These are phyloP conservation scores for Pulveroboletus sp. DNA, from an alignment of 768 basidiomycete species.

Conservation along the genomic window DNA sequence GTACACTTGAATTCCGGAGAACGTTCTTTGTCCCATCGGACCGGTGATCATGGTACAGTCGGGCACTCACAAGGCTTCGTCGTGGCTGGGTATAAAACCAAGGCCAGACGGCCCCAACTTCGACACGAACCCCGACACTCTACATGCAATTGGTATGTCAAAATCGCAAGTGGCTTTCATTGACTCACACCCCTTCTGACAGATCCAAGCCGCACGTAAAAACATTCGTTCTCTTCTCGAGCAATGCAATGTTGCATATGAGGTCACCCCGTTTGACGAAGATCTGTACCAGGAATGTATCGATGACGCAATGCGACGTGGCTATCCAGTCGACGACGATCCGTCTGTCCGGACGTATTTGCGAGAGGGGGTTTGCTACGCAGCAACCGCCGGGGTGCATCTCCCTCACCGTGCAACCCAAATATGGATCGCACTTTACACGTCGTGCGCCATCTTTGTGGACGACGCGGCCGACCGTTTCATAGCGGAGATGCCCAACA, in stretches of 20 bases:
- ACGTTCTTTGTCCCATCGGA: not conserved
- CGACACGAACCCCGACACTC: not conserved
- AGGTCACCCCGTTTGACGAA: conserved; percentile 11
- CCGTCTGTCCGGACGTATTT: conserved; percentile 28
- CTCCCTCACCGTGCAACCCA: conserved; percentile 16
- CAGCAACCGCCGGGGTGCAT: conserved; percentile 27
- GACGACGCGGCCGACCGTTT: conserved; percentile 34
- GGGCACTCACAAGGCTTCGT: too few relatives aligned
- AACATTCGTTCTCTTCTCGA: conserved; percentile 15
- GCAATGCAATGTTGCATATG: conserved; percentile 14
- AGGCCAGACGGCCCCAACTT: not conserved
- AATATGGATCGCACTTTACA: conserved; percentile 36
- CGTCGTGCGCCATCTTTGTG: conserved; percentile 33
- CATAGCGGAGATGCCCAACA: conserved; percentile 11
- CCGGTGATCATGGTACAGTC: too few relatives aligned
- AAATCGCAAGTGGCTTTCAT: not conserved
- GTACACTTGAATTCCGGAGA: not conserved
- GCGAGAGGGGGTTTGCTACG: conserved; percentile 28
- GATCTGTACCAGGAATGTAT: conserved; percentile 20
- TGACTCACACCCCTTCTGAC: not conserved
- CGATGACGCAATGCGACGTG: conserved; percentile 17
- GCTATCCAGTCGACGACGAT: conserved; percentile 24
- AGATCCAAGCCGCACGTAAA: conserved; percentile 10
- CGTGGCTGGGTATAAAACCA: conserved; percentile 5
- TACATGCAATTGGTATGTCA: conserved; percentile 14